Evolutionary conservation across 1,284 basidiomycete genomes (phyloP).

Genomic region (Ceratobasidium theobromae): DNA sequence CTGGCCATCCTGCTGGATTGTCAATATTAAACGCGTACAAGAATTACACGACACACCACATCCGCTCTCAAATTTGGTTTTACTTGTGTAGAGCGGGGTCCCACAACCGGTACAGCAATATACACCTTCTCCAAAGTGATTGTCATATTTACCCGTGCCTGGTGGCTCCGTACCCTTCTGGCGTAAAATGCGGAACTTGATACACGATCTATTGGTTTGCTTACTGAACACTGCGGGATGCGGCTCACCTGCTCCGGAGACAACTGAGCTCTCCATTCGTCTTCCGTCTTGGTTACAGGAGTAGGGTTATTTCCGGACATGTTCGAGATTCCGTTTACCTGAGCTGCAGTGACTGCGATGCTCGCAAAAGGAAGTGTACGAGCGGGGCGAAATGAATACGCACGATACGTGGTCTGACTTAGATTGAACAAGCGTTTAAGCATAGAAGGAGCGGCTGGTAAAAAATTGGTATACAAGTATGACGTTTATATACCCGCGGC

Average conservation of each 20-base stretch:
- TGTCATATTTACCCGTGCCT: constrained; percentile 77
- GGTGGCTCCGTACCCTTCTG: constrained; percentile 84
- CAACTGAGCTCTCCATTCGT: constrained; percentile 45
- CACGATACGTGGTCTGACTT: constrained; percentile 13
- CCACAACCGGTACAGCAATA: constrained; percentile 74
- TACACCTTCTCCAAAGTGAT: constrained; percentile 60
- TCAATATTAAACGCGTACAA: background rate
- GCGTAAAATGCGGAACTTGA: constrained; percentile 81
- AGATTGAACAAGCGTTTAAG: constrained; percentile 14
- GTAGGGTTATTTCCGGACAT: background rate
- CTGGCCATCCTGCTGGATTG: constrained; percentile 70
- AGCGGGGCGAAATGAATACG: constrained; percentile 25
- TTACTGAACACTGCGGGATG: background rate
- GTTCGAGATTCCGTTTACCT: constrained; percentile 5
- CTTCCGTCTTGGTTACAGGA: constrained; percentile 33
- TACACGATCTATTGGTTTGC: background rate
- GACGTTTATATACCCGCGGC: background rate
- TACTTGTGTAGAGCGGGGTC: constrained; percentile 73
- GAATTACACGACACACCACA: constrained; percentile 52
- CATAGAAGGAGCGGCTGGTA: constrained; percentile 11
- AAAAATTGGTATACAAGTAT: background rate
- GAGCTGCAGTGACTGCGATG: constrained; percentile 8
- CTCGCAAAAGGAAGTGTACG: constrained; percentile 2
- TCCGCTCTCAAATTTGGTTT: constrained; percentile 89
- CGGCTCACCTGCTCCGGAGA: constrained; percentile 81